These are phyloP conservation scores for Cercospora sp. DNA, from an alignment of 2,329 filamentous ascomycete genomes.

Conservation along the genomic window DNA sequence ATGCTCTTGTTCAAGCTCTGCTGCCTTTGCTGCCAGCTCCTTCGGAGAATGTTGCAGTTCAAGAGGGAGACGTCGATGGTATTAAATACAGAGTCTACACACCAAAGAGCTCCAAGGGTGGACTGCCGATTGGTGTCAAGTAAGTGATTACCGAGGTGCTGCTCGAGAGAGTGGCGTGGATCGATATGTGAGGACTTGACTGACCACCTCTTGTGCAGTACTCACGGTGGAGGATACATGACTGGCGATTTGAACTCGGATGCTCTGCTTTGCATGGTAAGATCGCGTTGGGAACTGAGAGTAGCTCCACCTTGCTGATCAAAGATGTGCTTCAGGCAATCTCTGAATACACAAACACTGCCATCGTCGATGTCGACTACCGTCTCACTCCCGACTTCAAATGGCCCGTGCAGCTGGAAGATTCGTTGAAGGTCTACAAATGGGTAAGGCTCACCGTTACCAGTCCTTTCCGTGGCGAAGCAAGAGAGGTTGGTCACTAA, in stretches of 20 bases:
- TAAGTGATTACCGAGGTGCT: neutral
- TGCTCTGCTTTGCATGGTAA: conserved; percentile 27
- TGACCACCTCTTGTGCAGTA: conserved; percentile 3
- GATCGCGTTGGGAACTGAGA: too few species aligned
- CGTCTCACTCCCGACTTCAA: conserved; percentile 48
- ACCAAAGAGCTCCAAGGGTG: conserved; percentile 26
- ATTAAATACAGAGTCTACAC: conserved; percentile 30
- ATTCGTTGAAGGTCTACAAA: conserved; percentile 41
- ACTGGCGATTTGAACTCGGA: conserved; percentile 31
- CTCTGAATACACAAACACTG: conserved; percentile 28
- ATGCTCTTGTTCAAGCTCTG: conserved; percentile 23
- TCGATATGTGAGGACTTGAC: neutral
- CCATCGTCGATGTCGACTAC: conserved; percentile 46
- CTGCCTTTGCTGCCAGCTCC: conserved; percentile 24
- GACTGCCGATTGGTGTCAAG: conserved; percentile 26
- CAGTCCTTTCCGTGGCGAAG: too few species aligned
- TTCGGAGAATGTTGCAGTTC: conserved; percentile 27
- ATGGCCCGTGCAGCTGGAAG: conserved; percentile 48
- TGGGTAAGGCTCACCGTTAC: conserved; percentile 39
- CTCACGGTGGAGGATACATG: conserved; percentile 34
- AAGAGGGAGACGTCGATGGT: conserved; percentile 30
- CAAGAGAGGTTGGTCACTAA: neutral
- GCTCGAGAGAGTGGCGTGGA: neutral
- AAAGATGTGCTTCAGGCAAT: conserved; percentile 4
- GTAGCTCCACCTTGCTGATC: too few species aligned